Evolutionary conservation across 2,329 filamentous ascomycete species (phyloP), one percentile per base, ranked within the genome.

Genomic region (Alternaria sp.): DNA sequence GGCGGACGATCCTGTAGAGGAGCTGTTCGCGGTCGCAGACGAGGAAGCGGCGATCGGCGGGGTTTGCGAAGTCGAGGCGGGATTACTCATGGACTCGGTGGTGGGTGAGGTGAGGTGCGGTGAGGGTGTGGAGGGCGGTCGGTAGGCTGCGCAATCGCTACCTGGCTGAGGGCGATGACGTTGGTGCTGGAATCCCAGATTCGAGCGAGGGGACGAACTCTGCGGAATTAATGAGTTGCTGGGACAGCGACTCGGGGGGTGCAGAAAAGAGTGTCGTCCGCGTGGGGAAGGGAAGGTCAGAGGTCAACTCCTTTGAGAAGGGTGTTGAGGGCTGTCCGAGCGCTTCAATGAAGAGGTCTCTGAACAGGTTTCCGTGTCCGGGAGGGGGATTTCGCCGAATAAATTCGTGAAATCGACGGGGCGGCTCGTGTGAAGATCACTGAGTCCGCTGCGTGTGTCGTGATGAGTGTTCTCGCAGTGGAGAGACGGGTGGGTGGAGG

Each of bases 41-140:
- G 77, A 75, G 79, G 82, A 81, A 81, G 83, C 81, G 76, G 75
- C 78, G 78, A 80, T 83, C 69, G 82, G 80, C 77, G 83, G 83
- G 71, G 76, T 79, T 65, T 79, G 83, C 82, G 83, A 82, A 79
- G 82, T 80, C 79, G 85, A 81, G 79, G 83, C 82, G 80, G 85
- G 85, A 85, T 86, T 88, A 82, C 84, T 89, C 87, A 89, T 89
- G 65, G 65, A 67, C 66, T 68, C 67, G 69, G 65, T 67, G 61
- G 63, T 45, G 65, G 59, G 61, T 50, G 64, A 61, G 49, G 63
- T 56, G 62, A 36, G 28, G 30, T 52, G 49, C 19, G 49, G 30
- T 25, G 28, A 49, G 36, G 19, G 28, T 40, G 36, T 40, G 32
- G 49, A 44, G 45, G 47, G 55, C 56, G 56, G 56, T 54, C 40